Base-by-base conservation (phyloP, 2,329 filamentous ascomycete species). In the Fusarium circinatum region DNA sequence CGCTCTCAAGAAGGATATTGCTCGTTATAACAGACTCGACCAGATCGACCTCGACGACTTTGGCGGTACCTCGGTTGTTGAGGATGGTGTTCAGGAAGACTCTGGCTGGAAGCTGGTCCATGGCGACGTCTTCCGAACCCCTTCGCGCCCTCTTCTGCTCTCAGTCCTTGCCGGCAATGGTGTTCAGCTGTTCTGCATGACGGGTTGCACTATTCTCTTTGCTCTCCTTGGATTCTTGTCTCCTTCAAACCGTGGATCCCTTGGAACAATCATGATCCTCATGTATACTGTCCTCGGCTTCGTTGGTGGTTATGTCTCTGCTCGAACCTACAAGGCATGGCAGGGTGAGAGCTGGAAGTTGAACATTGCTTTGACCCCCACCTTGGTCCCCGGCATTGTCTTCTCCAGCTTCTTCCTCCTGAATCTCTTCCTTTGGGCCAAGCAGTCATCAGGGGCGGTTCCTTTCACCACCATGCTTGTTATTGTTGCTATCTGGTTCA, bases 91-190 rank as follows among this genome's bases (percentile, higher is more conserved):
- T 2, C 95, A 98, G 82, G 96, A 99, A 80, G 96, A 99, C 82
- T 98, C 95, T 15, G 96, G 96, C 70, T 99, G 96, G 96, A 99
- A 99, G 84, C 86, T 99, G 54, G 95, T 99, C 2, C 96, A 99
- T 78, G 96, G 96, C 61, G 96, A 99, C 82, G 96, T 98, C 38
- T 99, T 99, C 88, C 93, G 96, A 64, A 91, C 92, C 17, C 96
- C 96, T 8, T 90, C 92, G 74, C 91, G 93, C 68, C 93, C 95
- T 3, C 88, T 99, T 34, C 86, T 98, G 20, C 88, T 99, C 26
- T 95, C 95, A 63, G 87, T 99, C 12, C 88, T 99, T 72, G 88
- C 98, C 47, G 96, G 96, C 66, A 98, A 97, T 80, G 96, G 96
- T 70, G 94, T 94, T 17, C 96, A 99, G 84, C 90, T 99, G 8